Conservation (phyloP, 2,329 filamentous ascomycete genomes). For the Fusarium setosum region DNA sequence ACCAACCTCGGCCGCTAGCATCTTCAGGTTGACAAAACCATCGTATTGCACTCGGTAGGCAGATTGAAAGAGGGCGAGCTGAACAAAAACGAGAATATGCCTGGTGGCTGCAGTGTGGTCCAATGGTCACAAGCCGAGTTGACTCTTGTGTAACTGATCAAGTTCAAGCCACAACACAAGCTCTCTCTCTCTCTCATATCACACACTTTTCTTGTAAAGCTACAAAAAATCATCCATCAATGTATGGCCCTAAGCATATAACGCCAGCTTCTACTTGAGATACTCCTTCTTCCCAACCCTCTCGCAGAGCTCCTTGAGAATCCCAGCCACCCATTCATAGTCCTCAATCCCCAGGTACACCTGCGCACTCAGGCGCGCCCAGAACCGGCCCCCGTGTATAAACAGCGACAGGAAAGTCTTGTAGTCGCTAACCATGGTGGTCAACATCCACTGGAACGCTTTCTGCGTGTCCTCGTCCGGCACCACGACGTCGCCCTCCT, state of each 20-base stretch:
- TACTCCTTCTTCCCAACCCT: slow-evolving; percentile 54
- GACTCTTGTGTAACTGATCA: no score
- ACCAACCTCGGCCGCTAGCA: slow-evolving; percentile 16
- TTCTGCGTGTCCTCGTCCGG: slow-evolving; percentile 45
- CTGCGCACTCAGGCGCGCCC: slow-evolving; percentile 82
- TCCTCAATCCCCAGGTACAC: slow-evolving; percentile 85
- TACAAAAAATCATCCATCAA: no score
- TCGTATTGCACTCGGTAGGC: not conserved
- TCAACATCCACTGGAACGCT: slow-evolving; percentile 69
- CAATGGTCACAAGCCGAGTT: no score
- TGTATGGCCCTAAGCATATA: no score
- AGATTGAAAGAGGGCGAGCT: not conserved
- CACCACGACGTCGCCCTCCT: slow-evolving; percentile 45
- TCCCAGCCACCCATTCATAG: slow-evolving; percentile 75
- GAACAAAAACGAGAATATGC: not conserved
- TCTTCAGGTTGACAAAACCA: not conserved
- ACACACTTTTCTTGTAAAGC: no score
- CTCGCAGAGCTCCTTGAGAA: slow-evolving; percentile 63
- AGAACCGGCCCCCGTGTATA: slow-evolving; percentile 70
- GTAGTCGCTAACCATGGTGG: slow-evolving; percentile 66
- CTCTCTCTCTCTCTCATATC: no score
- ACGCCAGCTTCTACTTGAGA: slow-evolving; percentile 10
- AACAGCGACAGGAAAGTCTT: slow-evolving; percentile 78
- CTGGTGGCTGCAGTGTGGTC: no score
- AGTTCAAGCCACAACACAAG: no score